Evolutionary conservation across 495 filamentous ascomycete species (phyloP), one percentile per base, ranked within the genome.

Genomic region (Penicillium desertorum): DNA sequence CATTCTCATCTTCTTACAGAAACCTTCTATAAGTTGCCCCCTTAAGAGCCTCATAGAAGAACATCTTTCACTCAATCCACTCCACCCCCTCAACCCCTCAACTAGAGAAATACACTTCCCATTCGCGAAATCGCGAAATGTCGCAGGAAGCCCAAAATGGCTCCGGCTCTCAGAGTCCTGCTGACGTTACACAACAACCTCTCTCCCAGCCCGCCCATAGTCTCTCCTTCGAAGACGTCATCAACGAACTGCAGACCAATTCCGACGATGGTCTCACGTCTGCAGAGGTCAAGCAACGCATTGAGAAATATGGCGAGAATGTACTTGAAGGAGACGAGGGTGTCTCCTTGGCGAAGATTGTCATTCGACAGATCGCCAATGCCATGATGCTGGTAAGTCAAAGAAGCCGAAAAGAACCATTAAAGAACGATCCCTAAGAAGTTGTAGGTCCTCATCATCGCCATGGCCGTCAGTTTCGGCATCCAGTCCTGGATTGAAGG

Each of bases 401-500:
- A 29, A 14, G 17, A 44, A 27, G 11, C 17, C 8, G 20, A 36
- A 27, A 45, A 29, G 5, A 17, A 0, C 16, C n/a, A 17, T 2
- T 14, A 11, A 44, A 8, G 25, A 29, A 6, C 23, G 17, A 42
- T 53, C 50, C 30, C 59, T 59, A 61, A 54, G 10, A 1, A 1
- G 16, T 47, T 42, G 12, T 59, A 86, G 84, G 79, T 88, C 6
- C 78, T 86, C 22, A 84, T 88, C 53, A 73, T 87, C 54, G 86
- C 83, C 16, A 90, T 89, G 87, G 80, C 77, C 27, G 84, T 88
- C 49, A 86, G 82, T 64, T 89, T 87, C 61, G 85, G 81, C 5
- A 88, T 89, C 47, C 63, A 74, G 54, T 86, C 84, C 2, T 89
- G 80, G 74, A 88, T 89, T 50, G 87, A 90, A 75, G 87, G 85